Conservation (phyloP, 306 rosid species). For the Quercus agrifolia region DNA sequence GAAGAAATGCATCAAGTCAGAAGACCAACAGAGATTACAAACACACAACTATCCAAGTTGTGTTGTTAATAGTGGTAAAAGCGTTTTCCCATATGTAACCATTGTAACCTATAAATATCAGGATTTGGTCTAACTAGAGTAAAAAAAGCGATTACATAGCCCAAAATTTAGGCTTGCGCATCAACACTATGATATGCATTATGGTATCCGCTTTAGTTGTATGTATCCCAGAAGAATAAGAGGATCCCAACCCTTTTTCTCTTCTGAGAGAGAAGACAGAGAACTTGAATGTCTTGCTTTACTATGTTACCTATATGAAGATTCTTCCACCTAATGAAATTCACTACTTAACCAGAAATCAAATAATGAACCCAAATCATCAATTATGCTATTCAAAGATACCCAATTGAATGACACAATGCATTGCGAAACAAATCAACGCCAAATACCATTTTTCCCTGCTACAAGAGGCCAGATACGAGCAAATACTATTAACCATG, state of each 20-base stretch:
- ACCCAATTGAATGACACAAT: not conserved
- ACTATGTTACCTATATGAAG: not conserved
- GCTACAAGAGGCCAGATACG: not conserved
- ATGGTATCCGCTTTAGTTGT: too few relatives aligned
- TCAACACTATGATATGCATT: too few relatives aligned
- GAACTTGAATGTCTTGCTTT: not conserved
- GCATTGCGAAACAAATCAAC: not conserved
- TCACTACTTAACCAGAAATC: not conserved
- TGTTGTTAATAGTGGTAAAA: not conserved
- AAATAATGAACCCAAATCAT: not conserved
- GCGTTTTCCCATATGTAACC: too few relatives aligned
- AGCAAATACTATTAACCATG: not conserved
- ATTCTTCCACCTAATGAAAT: too few relatives aligned
- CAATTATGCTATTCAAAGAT: not conserved
- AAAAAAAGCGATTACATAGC: too few relatives aligned
- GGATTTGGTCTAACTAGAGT: too few relatives aligned
- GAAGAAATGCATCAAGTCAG: not conserved
- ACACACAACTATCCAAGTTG: not conserved
- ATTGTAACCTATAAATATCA: too few relatives aligned
- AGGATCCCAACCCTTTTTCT: too few relatives aligned
- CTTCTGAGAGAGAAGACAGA: not conserved
- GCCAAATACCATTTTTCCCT: not conserved
- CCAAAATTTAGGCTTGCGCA: too few relatives aligned
- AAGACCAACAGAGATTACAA: not conserved
- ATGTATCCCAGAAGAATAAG: not conserved